A percentile compares a stretch with the other conserved stretches of the same genome.
Conservation (phyloP, 495 filamentous ascomycete genomes). For the Aspergillus haitiensis region DNA sequence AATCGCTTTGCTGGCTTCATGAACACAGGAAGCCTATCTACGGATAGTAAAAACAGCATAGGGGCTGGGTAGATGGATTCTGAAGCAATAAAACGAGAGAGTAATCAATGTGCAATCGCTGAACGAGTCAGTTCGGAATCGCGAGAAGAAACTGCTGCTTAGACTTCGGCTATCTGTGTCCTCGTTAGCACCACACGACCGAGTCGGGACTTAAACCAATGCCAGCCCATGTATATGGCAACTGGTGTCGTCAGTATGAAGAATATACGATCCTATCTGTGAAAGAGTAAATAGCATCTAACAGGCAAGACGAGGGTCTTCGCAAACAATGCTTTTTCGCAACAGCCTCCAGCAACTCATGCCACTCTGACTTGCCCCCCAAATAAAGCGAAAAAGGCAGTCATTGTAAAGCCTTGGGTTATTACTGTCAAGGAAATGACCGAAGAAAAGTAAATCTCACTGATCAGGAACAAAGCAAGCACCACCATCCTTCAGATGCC, state of each 20-base stretch:
- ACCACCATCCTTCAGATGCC: constrained; percentile 5
- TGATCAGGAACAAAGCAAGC: constrained; percentile 15
- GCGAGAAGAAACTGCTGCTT: not conserved
- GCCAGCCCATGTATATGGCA: not conserved
- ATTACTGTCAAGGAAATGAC: constrained; percentile 1
- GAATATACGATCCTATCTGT: not conserved
- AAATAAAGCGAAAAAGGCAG: not conserved
- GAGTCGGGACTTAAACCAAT: too few relatives aligned
- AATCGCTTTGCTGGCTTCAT: constrained; percentile 7
- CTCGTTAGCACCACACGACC: too few relatives aligned
- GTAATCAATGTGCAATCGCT: not conserved
- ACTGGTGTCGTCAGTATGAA: not conserved
- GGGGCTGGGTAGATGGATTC: not conserved
- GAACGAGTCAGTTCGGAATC: too few relatives aligned
- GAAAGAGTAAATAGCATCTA: not conserved
- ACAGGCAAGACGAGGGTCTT: not conserved
- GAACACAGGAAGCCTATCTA: constrained; percentile 22
- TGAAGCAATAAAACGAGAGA: not conserved
- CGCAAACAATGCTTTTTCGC: not conserved
- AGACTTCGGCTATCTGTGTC: too few relatives aligned
- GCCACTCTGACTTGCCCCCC: constrained; percentile 1
- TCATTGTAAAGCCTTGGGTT: constrained; percentile 3
- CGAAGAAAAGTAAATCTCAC: not conserved
- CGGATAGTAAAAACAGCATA: constrained; percentile 18
- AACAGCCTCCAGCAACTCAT: constrained; percentile 2